Conservation (phyloP, 2,329 filamentous ascomycete species). For the Sporothrix curviconia region DNA sequence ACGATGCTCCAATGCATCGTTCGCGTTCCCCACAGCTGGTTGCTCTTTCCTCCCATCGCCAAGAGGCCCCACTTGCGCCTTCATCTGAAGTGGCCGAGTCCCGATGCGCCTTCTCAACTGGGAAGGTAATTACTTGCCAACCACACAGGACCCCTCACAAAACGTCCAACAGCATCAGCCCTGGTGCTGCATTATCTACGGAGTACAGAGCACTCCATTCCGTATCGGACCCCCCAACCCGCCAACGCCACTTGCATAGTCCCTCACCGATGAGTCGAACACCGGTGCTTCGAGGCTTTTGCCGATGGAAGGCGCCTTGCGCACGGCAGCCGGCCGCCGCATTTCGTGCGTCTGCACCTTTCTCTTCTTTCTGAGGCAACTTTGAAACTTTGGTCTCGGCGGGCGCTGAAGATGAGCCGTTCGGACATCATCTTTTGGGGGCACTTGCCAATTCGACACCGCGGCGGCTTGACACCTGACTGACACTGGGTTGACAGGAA, state of each 20-base stretch:
- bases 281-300: background rate
- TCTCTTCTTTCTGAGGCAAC: background rate
- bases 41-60: background rate
- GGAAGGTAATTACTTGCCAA: constrained; percentile 5
- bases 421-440: background rate
- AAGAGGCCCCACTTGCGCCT: background rate
- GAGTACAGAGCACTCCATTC: too few species aligned
- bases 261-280: constrained; percentile 1
- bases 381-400: background rate
- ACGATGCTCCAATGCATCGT: background rate
- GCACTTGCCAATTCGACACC: too few species aligned
- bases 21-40: constrained; percentile 2
- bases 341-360: background rate
- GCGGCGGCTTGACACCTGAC: too few species aligned
- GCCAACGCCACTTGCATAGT: too few species aligned
- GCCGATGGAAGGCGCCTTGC: constrained; percentile 5
- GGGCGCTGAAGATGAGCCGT: background rate
- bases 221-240: too few species aligned
- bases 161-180: too few species aligned
- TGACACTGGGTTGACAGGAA: too few species aligned
- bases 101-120: background rate
- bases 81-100: background rate
- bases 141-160: too few species aligned
- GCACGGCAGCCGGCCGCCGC: background rate
- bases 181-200: too few species aligned